Conservation (phyloP, 306 rosid species). For the Cucurbita ficifolia region DNA sequence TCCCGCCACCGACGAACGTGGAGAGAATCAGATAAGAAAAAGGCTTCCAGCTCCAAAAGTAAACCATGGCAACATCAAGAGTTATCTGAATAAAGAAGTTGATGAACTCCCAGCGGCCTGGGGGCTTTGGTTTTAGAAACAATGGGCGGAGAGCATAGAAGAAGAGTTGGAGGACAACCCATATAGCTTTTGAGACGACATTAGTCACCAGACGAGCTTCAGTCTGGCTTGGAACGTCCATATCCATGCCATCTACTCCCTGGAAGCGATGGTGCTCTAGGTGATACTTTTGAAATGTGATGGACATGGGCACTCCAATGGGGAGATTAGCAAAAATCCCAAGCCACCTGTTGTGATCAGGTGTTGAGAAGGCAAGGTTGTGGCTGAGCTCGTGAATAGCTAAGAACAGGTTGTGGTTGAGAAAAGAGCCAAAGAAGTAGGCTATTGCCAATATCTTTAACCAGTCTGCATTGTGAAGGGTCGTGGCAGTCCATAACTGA, state of each 20-base stretch:
- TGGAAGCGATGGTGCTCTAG: slow-evolving; percentile 87
- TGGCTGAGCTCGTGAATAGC: slow-evolving; percentile 96
- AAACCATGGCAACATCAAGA: slow-evolving; percentile 51
- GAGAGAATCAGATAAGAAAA: slow-evolving; percentile 64
- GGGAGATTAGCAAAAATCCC: slow-evolving; percentile 95
- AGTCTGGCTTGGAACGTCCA: slow-evolving; percentile 67
- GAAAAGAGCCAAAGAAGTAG: slow-evolving; percentile 86
- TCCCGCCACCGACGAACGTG: slow-evolving; percentile 83
- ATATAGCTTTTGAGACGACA: slow-evolving; percentile 35
- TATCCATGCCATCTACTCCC: slow-evolving; percentile 84
- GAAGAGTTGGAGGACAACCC: slow-evolving; percentile 83
- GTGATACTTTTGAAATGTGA: slow-evolving; percentile 91
- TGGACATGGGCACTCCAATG: slow-evolving; percentile 84
- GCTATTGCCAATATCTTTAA: slow-evolving; percentile 58
- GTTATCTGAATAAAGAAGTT: slow-evolving; percentile 53
- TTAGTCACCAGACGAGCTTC: slow-evolving; percentile 69
- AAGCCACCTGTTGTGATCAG: slow-evolving; percentile 62
- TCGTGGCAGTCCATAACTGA: slow-evolving; percentile 63
- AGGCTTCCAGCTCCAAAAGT: slow-evolving; percentile 61
- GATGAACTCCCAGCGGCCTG: slow-evolving; percentile 69
- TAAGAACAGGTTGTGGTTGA: slow-evolving; percentile 87
- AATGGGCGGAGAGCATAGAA: slow-evolving; percentile 72
- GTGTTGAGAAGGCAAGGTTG: slow-evolving; percentile 87
- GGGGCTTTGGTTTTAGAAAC: slow-evolving; percentile 84
- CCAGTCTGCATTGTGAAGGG: slow-evolving; percentile 56